A percentile compares a stretch with the other conserved stretches of the same genome.
Conservation (phyloP, 306 rosid species). For the Ormosia semicastrata region DNA sequence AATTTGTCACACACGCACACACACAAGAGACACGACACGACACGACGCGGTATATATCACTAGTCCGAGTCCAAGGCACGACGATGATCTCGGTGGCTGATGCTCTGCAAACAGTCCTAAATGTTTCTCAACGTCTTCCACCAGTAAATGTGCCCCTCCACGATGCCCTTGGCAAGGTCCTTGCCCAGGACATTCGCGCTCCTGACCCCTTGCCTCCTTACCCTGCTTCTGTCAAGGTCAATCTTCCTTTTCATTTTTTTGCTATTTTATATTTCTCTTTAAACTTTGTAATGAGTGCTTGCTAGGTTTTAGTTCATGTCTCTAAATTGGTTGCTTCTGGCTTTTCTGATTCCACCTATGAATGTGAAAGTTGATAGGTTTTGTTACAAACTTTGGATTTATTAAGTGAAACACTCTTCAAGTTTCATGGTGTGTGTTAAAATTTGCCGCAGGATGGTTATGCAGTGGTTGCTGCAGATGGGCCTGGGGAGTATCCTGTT, state of each 20-base stretch:
- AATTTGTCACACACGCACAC: no score
- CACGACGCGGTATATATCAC: no score
- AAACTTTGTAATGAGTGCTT: not conserved
- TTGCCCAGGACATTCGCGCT: slow-evolving; percentile 69
- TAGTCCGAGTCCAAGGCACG: not conserved
- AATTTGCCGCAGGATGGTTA: slow-evolving; percentile 70
- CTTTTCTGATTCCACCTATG: no score
- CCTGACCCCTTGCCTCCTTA: slow-evolving; percentile 79
- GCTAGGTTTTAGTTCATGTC: no score
- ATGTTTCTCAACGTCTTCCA: slow-evolving; percentile 51
- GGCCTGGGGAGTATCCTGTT: slow-evolving; percentile 83
- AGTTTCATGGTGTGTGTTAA: not conserved
- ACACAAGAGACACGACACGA: no score
- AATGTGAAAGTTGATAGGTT: not conserved
- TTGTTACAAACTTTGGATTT: no score
- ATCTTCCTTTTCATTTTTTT: not conserved
- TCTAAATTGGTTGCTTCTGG: not conserved
- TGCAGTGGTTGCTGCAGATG: slow-evolving; percentile 84
- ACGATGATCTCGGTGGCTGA: slow-evolving; percentile 44
- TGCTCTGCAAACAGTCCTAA: slow-evolving; percentile 60
- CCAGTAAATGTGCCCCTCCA: slow-evolving; percentile 58
- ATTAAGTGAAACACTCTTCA: no score
- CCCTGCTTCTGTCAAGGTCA: slow-evolving; percentile 78
- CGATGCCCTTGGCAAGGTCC: slow-evolving; percentile 71
- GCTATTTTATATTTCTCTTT: not conserved